A percentile compares a stretch with the other conserved stretches of the same genome.
phyloP scores from a whole-genome alignment of 345 rosid species.

The Carallia brachiata region DNA sequence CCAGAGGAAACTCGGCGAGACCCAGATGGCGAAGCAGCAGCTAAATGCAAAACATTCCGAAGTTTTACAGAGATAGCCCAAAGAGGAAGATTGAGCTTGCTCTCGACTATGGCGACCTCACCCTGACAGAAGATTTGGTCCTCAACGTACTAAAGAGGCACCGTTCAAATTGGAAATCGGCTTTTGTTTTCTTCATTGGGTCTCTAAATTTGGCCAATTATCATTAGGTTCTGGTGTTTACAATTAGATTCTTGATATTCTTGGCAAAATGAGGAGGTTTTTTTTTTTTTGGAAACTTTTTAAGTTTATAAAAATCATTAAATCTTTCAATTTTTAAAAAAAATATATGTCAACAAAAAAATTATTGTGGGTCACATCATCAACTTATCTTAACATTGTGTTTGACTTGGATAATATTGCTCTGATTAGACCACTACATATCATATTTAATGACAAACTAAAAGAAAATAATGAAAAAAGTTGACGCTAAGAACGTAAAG shows the following conservation, averaged over 20 bases:
- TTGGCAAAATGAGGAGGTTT: conserved; percentile 62
- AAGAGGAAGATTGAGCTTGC: conserved; percentile 46
- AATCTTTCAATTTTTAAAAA: too few relatives aligned
- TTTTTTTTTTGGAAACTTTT: too few relatives aligned
- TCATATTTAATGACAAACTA: too few relatives aligned
- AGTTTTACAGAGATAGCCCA: conserved; percentile 45
- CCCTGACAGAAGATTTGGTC: conserved; percentile 40
- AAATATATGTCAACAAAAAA: too few relatives aligned
- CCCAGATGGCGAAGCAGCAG: conserved; percentile 21
- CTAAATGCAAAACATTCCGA: conserved; percentile 41
- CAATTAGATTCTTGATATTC: conserved; percentile 61
- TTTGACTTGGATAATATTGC: too few relatives aligned
- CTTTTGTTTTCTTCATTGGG: conserved; percentile 56
- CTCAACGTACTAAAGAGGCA: conserved; percentile 45
- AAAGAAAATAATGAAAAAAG: too few relatives aligned
- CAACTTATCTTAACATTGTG: too few relatives aligned
- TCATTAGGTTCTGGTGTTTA: conserved; percentile 39
- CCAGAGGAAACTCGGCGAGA: conserved; percentile 6
- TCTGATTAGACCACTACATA: too few relatives aligned
- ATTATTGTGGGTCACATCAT: too few relatives aligned
- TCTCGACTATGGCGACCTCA: conserved; percentile 40
- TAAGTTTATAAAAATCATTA: too few relatives aligned
- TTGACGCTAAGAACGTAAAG: too few relatives aligned
- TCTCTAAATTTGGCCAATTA: conserved; percentile 19
- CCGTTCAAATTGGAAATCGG: conserved; percentile 62